Evolutionary conservation across 1,284 basidiomycete species (phyloP).

Genomic region (Ustilago curta): DNA sequence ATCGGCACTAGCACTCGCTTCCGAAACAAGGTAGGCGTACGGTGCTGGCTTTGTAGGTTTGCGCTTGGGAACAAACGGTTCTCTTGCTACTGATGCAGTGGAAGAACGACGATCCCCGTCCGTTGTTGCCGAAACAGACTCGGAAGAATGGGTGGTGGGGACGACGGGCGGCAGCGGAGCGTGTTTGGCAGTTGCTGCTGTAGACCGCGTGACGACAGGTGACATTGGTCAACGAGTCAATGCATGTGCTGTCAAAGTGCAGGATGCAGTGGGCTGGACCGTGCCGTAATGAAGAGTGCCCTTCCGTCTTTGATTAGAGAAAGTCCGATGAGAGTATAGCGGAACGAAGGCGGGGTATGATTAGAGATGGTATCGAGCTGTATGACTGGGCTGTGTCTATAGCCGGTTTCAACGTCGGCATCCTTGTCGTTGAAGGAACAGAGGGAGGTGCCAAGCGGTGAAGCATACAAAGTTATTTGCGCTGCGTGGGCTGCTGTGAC

Average conservation of each 20-base stretch:
- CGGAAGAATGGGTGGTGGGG: neutral
- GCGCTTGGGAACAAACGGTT: conserved; percentile 43
- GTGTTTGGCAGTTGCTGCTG: conserved; percentile 25
- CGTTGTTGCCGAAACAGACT: neutral
- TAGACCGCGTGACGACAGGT: conserved; percentile 39
- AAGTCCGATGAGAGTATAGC: neutral
- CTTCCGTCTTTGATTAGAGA: neutral
- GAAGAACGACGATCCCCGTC: conserved; percentile 21
- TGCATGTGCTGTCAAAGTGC: conserved; percentile 7
- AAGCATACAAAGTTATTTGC: too few relatives aligned
- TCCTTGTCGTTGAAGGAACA: neutral
- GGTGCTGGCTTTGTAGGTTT: conserved; percentile 32
- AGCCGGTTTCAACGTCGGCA: neutral
- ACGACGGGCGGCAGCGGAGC: neutral
- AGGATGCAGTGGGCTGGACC: too few relatives aligned
- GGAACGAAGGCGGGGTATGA: conserved; percentile 2
- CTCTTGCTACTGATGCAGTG: conserved; percentile 11
- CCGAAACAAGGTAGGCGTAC: conserved; percentile 34
- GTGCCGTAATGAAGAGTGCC: neutral
- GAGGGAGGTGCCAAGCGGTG: neutral
- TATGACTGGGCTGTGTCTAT: neutral
- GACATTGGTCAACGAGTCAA: conserved; percentile 20
- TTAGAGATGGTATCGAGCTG: neutral
- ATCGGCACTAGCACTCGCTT: conserved; percentile 27
- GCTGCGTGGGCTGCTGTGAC: too few relatives aligned